phyloP scores from a whole-genome alignment of 83 land plant species.

The Isoetes engelmannii region DNA sequence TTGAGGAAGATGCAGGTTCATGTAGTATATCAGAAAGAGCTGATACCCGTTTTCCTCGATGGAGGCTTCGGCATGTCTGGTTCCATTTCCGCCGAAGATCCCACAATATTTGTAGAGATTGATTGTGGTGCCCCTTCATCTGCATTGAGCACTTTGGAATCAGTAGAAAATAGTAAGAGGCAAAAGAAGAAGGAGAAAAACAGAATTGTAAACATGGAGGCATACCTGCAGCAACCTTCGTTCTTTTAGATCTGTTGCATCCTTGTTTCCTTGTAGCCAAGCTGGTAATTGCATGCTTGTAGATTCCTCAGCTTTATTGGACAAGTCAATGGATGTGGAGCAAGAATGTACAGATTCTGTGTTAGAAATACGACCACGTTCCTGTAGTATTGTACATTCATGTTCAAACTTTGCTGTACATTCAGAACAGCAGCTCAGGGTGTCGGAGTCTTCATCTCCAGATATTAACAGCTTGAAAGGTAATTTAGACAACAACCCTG shows the following conservation, averaged over 20 bases:
- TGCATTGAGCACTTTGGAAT: constrained; percentile 31
- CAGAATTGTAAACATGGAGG: background rate
- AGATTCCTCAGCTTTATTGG: background rate
- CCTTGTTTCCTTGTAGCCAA: constrained; percentile 18
- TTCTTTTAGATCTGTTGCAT: background rate
- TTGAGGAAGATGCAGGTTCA: constrained; percentile 36
- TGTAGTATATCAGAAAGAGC: background rate
- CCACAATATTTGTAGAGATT: constrained; percentile 36
- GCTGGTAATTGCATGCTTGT: constrained; percentile 18
- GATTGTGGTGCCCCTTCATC: constrained; percentile 30
- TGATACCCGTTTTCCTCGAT: background rate
- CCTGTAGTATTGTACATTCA: constrained; percentile 14
- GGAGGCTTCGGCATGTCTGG: constrained; percentile 41
- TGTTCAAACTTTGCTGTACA: constrained; percentile 19
- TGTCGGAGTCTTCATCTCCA: constrained; percentile 2
- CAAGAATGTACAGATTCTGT: constrained; percentile 11
- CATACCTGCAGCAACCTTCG: background rate
- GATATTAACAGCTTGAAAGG: background rate
- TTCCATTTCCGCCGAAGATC: constrained; percentile 65
- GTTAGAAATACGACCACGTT: constrained; percentile 12
- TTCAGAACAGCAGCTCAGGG: constrained; percentile 19
- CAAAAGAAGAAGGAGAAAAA: background rate
- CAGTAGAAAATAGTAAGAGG: constrained; percentile 11
- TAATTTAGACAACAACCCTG: background rate
- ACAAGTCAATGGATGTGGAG: constrained; percentile 14